Percentiles rank a stretch among this genome's conserved stretches.
phyloP scores from a whole-genome alignment of 2,329 filamentous ascomycete species.

The Botrytis medusae region DNA sequence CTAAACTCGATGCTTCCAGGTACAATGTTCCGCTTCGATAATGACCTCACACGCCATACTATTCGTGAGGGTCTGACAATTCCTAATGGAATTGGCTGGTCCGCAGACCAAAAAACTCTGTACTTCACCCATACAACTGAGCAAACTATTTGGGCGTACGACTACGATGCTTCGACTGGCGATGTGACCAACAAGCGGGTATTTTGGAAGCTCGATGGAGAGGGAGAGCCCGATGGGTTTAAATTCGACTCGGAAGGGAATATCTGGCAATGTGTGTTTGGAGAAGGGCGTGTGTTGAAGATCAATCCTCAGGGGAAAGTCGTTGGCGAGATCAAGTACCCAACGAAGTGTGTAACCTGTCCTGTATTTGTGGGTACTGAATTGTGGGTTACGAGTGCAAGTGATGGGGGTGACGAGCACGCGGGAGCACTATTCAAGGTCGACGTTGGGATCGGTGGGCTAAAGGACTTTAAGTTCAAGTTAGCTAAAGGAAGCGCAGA shows the following conservation, averaged over 20 bases:
- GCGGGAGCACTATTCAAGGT: slow-evolving; percentile 74
- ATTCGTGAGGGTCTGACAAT: slow-evolving; percentile 68
- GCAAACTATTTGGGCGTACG: slow-evolving; percentile 69
- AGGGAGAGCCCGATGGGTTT: slow-evolving; percentile 78
- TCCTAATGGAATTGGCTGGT: slow-evolving; percentile 85
- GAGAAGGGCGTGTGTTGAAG: slow-evolving; percentile 71
- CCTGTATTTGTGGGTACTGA: slow-evolving; percentile 73
- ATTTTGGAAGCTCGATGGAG: slow-evolving; percentile 65
- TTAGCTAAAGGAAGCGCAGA: slow-evolving; percentile 25
- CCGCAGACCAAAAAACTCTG: slow-evolving; percentile 60
- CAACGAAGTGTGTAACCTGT: slow-evolving; percentile 79
- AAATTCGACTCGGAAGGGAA: slow-evolving; percentile 81
- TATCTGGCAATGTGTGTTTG: slow-evolving; percentile 87
- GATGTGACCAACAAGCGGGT: slow-evolving; percentile 66
- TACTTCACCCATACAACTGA: slow-evolving; percentile 81
- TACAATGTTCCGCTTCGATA: slow-evolving; percentile 69
- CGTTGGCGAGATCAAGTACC: slow-evolving; percentile 71
- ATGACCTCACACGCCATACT: slow-evolving; percentile 57
- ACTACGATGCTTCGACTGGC: slow-evolving; percentile 67
- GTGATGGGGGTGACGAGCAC: slow-evolving; percentile 61
- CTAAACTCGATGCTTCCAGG: slow-evolving; percentile 47
- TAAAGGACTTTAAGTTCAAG: slow-evolving; percentile 64
- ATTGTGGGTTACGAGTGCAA: slow-evolving; percentile 77
- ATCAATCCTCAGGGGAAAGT: slow-evolving; percentile 66
- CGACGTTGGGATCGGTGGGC: slow-evolving; percentile 70